Conservation (phyloP, 257 asterid genomes). For the Solanum dulcamara region DNA sequence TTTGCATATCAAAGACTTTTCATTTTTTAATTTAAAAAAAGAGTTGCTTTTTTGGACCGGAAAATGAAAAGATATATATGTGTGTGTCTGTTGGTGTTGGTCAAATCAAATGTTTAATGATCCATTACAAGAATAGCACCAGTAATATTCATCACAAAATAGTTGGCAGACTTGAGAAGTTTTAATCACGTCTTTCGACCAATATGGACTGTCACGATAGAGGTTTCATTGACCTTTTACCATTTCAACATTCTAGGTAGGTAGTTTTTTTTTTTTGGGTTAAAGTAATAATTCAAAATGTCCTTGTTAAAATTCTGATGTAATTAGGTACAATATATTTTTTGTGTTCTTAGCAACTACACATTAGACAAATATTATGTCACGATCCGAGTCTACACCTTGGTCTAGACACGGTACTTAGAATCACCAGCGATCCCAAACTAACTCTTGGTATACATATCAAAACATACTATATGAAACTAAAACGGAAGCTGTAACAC, state of each 20-base stretch:
- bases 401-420: no score
- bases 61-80: not conserved
- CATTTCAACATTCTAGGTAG: not conserved
- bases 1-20: not conserved
- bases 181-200: not conserved
- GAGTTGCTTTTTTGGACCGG: not conserved
- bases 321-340: not conserved
- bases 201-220: not conserved
- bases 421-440: no score
- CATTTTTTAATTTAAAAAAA: not conserved
- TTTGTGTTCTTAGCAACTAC: not conserved
- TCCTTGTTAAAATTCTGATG: not conserved
- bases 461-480: no score
- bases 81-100: no score
- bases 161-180: not conserved
- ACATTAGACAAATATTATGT: not conserved
- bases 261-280: not conserved
- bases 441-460: no score
- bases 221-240: not conserved
- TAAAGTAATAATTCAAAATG: not conserved
- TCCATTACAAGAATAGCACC: not conserved
- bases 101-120: not conserved
- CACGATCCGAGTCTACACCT: no score
- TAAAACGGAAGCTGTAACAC: no score
- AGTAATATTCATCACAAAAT: not conserved